These are phyloP conservation scores for Ogataea naganishii DNA, from an alignment of 805 yeast genomes.

Conservation along the genomic window DNA sequence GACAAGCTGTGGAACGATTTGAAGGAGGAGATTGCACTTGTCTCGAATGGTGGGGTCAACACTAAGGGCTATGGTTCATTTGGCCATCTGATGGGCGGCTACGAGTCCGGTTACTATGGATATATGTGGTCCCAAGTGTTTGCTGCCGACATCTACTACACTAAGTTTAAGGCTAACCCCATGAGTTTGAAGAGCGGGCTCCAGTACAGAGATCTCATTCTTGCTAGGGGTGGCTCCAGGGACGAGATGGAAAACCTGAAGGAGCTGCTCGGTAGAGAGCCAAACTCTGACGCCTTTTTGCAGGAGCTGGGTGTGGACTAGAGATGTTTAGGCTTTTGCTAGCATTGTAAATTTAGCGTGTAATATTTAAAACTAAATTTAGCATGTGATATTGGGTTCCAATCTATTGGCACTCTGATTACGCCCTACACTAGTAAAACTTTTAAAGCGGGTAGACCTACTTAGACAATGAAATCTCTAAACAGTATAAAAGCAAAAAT, in stretches of 20 bases:
- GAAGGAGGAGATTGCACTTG: slow-evolving; percentile 53
- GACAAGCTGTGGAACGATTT: slow-evolving; percentile 54
- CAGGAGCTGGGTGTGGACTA: slow-evolving; percentile 45
- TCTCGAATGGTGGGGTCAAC: slow-evolving; percentile 42
- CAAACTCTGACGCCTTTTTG: slow-evolving; percentile 65
- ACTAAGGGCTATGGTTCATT: slow-evolving; percentile 71
- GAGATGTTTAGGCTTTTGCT: neutral
- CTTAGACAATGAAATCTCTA: too few species aligned
- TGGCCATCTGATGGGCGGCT: slow-evolving; percentile 79
- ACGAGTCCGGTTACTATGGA: slow-evolving; percentile 82
- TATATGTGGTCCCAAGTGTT: slow-evolving; percentile 81
- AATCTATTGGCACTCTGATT: too few species aligned
- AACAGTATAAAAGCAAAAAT: too few species aligned
- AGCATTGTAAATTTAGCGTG: too few species aligned
- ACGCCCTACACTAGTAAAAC: too few species aligned
- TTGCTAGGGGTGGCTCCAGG: slow-evolving; percentile 64
- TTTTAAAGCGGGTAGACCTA: too few species aligned
- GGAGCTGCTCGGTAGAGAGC: slow-evolving; percentile 69
- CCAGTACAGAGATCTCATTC: slow-evolving; percentile 59
- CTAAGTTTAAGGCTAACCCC: slow-evolving; percentile 61
- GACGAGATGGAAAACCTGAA: slow-evolving; percentile 59
- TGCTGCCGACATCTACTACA: slow-evolving; percentile 74
- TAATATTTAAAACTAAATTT: too few species aligned
- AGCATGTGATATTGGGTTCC: too few species aligned
- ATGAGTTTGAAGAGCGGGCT: slow-evolving; percentile 53